phyloP scores from a whole-genome alignment of 495 filamentous ascomycete genomes.

The Penicillium waksmanii region DNA sequence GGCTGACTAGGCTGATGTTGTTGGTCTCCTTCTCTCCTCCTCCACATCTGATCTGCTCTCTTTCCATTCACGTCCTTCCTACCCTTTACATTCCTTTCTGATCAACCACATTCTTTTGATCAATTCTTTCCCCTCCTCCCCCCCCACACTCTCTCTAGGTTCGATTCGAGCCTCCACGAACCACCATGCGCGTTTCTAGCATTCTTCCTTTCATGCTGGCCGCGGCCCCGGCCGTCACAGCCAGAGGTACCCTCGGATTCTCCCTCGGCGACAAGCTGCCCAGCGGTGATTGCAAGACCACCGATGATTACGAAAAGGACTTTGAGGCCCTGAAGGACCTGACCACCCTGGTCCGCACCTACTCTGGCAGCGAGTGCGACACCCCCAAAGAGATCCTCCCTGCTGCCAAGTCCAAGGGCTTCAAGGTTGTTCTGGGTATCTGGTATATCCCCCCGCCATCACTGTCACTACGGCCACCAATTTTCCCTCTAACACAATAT shows the following conservation, averaged over 20 bases:
- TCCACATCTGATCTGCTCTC: constrained; percentile 3
- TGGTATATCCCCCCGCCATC: constrained; percentile 54
- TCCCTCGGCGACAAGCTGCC: constrained; percentile 53
- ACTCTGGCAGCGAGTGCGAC: constrained; percentile 67
- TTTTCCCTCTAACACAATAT: neutral
- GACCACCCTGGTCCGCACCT: constrained; percentile 67
- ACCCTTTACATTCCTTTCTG: neutral
- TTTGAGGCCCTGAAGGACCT: constrained; percentile 62
- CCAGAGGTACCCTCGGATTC: constrained; percentile 52
- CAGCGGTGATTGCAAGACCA: constrained; percentile 66
- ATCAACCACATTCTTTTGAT: neutral
- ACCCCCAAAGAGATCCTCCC: constrained; percentile 69
- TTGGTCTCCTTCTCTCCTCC: neutral
- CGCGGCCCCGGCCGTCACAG: constrained; percentile 45
- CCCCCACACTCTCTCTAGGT: neutral
- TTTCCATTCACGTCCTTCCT: neutral
- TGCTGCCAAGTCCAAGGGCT: constrained; percentile 70
- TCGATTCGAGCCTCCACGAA: constrained; percentile 8
- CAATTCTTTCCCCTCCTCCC: constrained; percentile 3
- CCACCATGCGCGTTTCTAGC: constrained; percentile 49
- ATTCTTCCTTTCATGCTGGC: constrained; percentile 46
- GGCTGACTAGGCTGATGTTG: too few species aligned
- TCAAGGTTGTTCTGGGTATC: constrained; percentile 76
- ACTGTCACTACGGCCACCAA: too few species aligned
- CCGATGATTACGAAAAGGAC: constrained; percentile 67